Evolutionary conservation across 495 filamentous ascomycete genomes (phyloP).

Genomic region (Tuber aestivum): DNA sequence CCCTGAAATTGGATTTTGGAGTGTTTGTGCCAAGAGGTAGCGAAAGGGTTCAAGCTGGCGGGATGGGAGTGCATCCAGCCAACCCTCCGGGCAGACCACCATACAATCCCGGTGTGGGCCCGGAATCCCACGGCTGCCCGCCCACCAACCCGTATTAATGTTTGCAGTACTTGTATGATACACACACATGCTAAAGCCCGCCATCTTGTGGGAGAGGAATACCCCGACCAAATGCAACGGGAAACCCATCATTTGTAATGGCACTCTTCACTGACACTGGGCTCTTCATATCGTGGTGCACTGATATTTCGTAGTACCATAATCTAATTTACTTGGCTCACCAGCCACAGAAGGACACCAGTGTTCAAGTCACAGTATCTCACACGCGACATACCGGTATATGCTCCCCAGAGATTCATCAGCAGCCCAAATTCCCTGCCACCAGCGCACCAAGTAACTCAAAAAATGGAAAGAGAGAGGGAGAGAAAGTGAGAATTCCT

Average conservation of each 20-base stretch:
- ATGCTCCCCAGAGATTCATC: not conserved
- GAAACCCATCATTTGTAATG: not conserved
- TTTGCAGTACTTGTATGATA: not conserved
- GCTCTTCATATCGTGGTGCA: not conserved
- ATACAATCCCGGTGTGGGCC: not conserved
- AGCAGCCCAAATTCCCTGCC: not conserved
- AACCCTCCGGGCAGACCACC: not conserved
- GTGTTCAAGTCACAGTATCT: not conserved
- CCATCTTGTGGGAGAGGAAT: not conserved
- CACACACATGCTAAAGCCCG: not conserved
- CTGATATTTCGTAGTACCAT: not conserved
- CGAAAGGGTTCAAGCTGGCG: not conserved
- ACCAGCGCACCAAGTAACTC: not conserved
- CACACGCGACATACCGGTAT: not conserved
- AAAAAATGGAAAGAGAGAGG: not conserved
- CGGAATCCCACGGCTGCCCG: not conserved
- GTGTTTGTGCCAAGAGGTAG: constrained; percentile 3
- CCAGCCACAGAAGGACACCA: not conserved
- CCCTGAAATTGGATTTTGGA: constrained; percentile 3
- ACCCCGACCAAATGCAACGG: not conserved
- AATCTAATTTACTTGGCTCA: not conserved
- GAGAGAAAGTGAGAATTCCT: not conserved
- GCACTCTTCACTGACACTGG: not conserved
- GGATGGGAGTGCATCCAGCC: not conserved
- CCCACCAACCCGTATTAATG: not conserved